Conservation (phyloP, 225 moss, liverwort and hornwort genomes). For the Sphagnum contortum region DNA sequence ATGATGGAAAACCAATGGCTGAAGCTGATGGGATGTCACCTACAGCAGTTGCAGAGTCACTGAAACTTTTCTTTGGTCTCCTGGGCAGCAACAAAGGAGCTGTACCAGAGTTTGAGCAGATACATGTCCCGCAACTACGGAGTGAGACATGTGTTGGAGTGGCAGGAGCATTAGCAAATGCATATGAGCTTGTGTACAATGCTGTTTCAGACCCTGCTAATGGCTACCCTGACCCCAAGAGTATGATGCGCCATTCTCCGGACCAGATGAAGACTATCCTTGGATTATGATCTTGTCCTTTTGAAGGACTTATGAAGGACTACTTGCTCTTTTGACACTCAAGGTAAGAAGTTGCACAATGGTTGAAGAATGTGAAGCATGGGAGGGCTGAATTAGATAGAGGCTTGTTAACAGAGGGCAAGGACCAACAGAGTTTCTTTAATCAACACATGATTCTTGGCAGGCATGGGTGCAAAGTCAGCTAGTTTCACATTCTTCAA, state of each 20-base stretch:
- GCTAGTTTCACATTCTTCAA: too few relatives aligned
- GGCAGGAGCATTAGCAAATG: conserved; percentile 68
- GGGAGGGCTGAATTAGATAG: too few relatives aligned
- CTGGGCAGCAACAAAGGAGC: conserved; percentile 78
- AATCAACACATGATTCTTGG: too few relatives aligned
- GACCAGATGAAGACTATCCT: conserved; percentile 93
- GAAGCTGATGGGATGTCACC: conserved; percentile 81
- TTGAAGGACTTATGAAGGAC: too few relatives aligned
- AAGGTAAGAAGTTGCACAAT: too few relatives aligned
- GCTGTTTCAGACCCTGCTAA: conserved; percentile 68
- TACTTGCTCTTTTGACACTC: too few relatives aligned
- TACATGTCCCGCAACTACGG: conserved; percentile 79
- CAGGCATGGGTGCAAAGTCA: too few relatives aligned
- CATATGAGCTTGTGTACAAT: conserved; percentile 74
- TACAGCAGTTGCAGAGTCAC: conserved; percentile 67
- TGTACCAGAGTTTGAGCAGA: conserved; percentile 91
- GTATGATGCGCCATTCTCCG: conserved; percentile 81
- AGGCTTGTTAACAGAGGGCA: too few relatives aligned
- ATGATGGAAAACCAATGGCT: conserved; percentile 70
- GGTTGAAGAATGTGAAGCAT: too few relatives aligned
- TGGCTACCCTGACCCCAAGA: conserved; percentile 80
- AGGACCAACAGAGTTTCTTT: too few relatives aligned
- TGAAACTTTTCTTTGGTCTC: conserved; percentile 67
- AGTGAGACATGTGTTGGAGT: conserved; percentile 91
- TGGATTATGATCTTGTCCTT: conserved; percentile 42